Evolutionary conservation across 495 filamentous ascomycete genomes (phyloP).

Genomic region (Penicillium roqueforti): DNA sequence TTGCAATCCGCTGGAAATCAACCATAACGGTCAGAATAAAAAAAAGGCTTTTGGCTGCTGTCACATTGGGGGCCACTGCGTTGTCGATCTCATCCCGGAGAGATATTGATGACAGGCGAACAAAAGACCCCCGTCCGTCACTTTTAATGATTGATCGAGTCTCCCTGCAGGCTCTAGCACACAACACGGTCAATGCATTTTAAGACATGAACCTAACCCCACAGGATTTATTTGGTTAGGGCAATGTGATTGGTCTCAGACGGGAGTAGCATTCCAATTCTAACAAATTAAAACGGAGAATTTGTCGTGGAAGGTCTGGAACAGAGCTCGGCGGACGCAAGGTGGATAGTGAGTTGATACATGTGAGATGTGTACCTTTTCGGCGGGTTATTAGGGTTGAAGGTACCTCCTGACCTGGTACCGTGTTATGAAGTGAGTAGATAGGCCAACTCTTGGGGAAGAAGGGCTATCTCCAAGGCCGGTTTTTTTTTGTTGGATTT

Average conservation of each 20-base stretch:
- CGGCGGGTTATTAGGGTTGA: background rate
- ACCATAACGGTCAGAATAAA: slow-evolving; percentile 2
- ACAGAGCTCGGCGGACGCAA: slow-evolving; percentile 24
- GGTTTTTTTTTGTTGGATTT: background rate
- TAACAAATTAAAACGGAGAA: slow-evolving; percentile 9
- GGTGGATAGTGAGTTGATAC: slow-evolving; percentile 11
- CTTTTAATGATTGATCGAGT: slow-evolving; percentile 19
- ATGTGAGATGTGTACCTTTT: background rate
- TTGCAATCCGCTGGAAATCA: slow-evolving; percentile 1
- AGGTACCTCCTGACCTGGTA: background rate
- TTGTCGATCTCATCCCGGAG: slow-evolving; percentile 30
- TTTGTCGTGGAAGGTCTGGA: slow-evolving; percentile 17
- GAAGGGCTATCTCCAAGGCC: background rate
- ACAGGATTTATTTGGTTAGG: slow-evolving; percentile 8
- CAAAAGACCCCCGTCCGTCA: slow-evolving; percentile 1
- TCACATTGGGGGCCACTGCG: slow-evolving; percentile 30
- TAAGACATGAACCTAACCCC: slow-evolving; percentile 25
- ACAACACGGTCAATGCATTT: slow-evolving; percentile 33
- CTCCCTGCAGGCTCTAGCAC: slow-evolving; percentile 23
- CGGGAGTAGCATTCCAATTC: slow-evolving; percentile 6
- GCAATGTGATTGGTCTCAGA: slow-evolving; percentile 19
- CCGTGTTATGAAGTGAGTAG: background rate
- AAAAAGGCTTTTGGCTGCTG: slow-evolving; percentile 20
- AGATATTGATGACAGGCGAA: slow-evolving; percentile 22
- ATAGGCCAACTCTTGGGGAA: slow-evolving; percentile 1